phyloP scores from a whole-genome alignment of 345 rosid species.

The Populus simonii region DNA sequence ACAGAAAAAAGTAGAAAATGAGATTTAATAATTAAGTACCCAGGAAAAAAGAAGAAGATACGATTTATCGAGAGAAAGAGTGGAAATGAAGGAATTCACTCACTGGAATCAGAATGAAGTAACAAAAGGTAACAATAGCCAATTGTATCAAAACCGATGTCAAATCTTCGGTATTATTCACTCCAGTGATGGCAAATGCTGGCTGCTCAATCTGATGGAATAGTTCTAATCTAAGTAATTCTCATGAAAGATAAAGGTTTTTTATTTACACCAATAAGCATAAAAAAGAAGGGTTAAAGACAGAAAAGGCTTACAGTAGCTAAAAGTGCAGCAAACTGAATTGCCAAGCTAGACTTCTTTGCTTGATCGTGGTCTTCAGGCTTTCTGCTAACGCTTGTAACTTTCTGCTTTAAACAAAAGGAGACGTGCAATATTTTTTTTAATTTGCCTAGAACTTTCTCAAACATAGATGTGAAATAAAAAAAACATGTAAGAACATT shows the following conservation, averaged over 20 bases:
- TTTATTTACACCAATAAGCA: not conserved
- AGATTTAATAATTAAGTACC: not conserved
- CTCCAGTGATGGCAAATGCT: slow-evolving; percentile 75
- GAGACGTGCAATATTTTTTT: not conserved
- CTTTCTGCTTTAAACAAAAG: slow-evolving; percentile 20
- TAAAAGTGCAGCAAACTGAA: slow-evolving; percentile 55
- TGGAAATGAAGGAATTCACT: slow-evolving; percentile 17
- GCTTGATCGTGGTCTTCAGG: slow-evolving; percentile 14
- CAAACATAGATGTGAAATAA: not conserved
- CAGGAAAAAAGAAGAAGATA: not conserved
- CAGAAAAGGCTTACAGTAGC: slow-evolving; percentile 38
- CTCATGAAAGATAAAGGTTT: not conserved
- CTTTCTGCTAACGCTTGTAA: slow-evolving; percentile 21
- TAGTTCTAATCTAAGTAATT: not conserved
- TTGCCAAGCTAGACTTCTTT: slow-evolving; percentile 44
- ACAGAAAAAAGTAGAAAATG: too few species aligned
- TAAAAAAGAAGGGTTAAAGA: not conserved
- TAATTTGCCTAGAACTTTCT: not conserved
- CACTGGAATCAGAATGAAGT: slow-evolving; percentile 76
- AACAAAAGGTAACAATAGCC: slow-evolving; percentile 56
- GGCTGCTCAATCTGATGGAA: slow-evolving; percentile 60
- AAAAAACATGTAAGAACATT: not conserved
- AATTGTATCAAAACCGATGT: slow-evolving; percentile 40
- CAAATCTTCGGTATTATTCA: slow-evolving; percentile 58
- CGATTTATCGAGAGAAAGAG: not conserved